Percentiles rank a stretch among this genome's conserved stretches.
These are phyloP conservation scores for Populus ilicifolia DNA, from an alignment of 345 rosid species.

Conservation along the genomic window DNA sequence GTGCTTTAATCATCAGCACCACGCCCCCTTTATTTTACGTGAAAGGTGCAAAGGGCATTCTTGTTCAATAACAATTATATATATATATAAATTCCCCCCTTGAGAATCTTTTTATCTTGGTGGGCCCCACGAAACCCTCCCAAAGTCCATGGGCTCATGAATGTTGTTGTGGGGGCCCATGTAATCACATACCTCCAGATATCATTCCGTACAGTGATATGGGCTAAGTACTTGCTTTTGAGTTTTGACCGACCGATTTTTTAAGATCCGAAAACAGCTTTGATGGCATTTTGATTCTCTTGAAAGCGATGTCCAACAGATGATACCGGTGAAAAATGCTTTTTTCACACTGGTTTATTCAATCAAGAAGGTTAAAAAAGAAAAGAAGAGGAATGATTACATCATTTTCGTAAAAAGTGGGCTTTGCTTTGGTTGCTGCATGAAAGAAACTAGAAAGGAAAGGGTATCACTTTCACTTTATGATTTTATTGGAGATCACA, in stretches of 20 bases:
- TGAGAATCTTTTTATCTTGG: conserved; percentile 25
- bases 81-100: background rate
- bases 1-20: conserved; percentile 23
- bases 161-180: conserved; percentile 16
- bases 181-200: background rate
- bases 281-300: conserved; percentile 2
- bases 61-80: conserved; percentile 21
- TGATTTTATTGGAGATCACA: background rate
- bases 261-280: conserved; percentile 1
- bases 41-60: conserved; percentile 25
- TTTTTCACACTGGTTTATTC: background rate
- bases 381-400: conserved; percentile 7
- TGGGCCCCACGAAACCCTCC: conserved; percentile 12
- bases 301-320: background rate
- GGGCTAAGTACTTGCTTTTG: background rate
- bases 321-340: background rate
- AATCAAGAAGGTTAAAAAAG: background rate
- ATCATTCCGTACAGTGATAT: conserved; percentile 17
- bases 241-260: background rate
- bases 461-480: conserved; percentile 22
- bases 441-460: background rate
- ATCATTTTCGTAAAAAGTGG: conserved; percentile 43
- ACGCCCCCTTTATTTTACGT: conserved; percentile 23
- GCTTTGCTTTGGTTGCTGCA: background rate
- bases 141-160: conserved; percentile 19